These are phyloP conservation scores for Lactarius deliciosus DNA, from an alignment of 768 basidiomycete species.

Conservation along the genomic window DNA sequence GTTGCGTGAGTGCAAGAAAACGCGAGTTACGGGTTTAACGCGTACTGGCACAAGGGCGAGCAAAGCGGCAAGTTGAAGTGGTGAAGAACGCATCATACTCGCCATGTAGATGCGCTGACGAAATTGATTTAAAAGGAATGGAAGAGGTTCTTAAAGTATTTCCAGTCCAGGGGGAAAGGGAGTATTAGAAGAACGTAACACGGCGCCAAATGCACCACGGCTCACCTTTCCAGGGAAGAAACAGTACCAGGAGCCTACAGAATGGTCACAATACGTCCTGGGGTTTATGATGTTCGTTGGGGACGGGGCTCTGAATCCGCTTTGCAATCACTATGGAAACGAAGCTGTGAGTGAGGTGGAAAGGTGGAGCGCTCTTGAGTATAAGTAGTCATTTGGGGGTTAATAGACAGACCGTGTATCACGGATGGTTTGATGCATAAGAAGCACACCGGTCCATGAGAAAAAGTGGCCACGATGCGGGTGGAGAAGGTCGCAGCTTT, in stretches of 20 bases:
- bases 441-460: slow-evolving; percentile 11
- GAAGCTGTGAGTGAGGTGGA: not conserved
- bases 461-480: slow-evolving; percentile 15
- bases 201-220: not conserved
- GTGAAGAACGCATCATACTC: slow-evolving; percentile 16
- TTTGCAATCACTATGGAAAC: slow-evolving; percentile 10
- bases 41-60: slow-evolving; percentile 14
- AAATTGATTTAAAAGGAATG: not conserved
- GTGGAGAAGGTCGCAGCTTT: slow-evolving; percentile 11
- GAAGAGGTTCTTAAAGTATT: slow-evolving; percentile 15
- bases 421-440: slow-evolving; percentile 20
- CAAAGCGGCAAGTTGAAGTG: slow-evolving; percentile 7
- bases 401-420: slow-evolving; percentile 3
- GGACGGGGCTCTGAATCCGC: not conserved
- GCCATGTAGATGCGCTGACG: slow-evolving; percentile 9
- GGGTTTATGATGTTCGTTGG: slow-evolving; percentile 7
- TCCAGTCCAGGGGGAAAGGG: not conserved
- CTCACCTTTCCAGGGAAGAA: slow-evolving; percentile 12
- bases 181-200: not conserved
- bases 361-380: slow-evolving; percentile 3
- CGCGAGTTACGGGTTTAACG: not conserved
- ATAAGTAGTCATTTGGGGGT: slow-evolving; percentile 1
- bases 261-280: slow-evolving; percentile 1
- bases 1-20: not conserved
- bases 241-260: slow-evolving; percentile 4